These are phyloP conservation scores for Alternaria gaisen DNA, from an alignment of 2,329 filamentous ascomycete species.

Conservation along the genomic window DNA sequence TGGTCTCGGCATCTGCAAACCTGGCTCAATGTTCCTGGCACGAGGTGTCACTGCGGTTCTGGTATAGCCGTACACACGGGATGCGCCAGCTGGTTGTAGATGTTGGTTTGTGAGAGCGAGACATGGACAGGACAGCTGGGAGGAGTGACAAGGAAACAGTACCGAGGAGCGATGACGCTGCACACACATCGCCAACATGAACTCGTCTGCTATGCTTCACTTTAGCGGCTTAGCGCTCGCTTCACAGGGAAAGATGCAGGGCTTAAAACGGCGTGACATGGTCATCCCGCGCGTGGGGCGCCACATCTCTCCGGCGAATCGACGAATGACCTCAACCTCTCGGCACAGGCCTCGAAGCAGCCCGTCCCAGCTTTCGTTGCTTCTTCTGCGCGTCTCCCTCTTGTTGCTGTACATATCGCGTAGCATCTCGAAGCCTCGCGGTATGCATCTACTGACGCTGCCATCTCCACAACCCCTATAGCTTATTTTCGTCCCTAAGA, in stretches of 20 bases:
- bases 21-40: slow-evolving; percentile 24
- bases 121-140: slow-evolving; percentile 9
- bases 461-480: slow-evolving; percentile 1
- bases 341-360: slow-evolving; percentile 26
- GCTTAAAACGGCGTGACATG: slow-evolving; percentile 24
- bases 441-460: slow-evolving; percentile 1
- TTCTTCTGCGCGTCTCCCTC: slow-evolving; percentile 15
- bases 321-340: slow-evolving; percentile 40
- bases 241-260: slow-evolving; percentile 11
- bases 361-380: slow-evolving; percentile 15
- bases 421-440: slow-evolving; percentile 2
- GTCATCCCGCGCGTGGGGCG: slow-evolving; percentile 25
- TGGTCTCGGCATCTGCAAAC: slow-evolving; percentile 25
- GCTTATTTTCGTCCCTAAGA: slow-evolving; percentile 9
- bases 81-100: slow-evolving; percentile 7
- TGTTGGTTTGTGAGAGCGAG: slow-evolving; percentile 1
- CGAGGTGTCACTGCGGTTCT: slow-evolving; percentile 19
- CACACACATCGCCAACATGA: slow-evolving; percentile 13
- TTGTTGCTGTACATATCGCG: not conserved
- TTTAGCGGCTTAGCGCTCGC: slow-evolving; percentile 32
- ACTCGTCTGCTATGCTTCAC: slow-evolving; percentile 19
- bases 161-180: slow-evolving; percentile 25
- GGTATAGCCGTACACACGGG: slow-evolving; percentile 13
- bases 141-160: slow-evolving; percentile 7
- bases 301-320: slow-evolving; percentile 3